phyloP scores from a whole-genome alignment of 2,329 filamentous ascomycete species.

The Parafenestella ontariensis region DNA sequence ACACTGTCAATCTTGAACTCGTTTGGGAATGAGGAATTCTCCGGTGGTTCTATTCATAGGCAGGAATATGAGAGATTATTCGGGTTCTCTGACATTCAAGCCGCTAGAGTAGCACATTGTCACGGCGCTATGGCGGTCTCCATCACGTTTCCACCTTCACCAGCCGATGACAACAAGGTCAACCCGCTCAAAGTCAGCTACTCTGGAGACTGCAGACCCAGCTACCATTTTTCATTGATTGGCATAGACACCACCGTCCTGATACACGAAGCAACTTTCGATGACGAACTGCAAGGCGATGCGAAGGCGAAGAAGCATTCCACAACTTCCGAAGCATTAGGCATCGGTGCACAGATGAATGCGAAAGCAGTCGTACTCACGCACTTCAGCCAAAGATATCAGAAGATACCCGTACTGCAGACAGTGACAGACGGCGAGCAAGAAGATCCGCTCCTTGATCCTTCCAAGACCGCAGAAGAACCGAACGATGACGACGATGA shows the following conservation, averaged over 20 bases:
- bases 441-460: conserved; percentile 26
- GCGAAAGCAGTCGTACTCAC: conserved; percentile 84
- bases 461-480: conserved; percentile 33
- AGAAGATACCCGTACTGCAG: conserved; percentile 69
- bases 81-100: conserved; percentile 71
- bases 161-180: conserved; percentile 16
- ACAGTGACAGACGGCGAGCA: conserved; percentile 39
- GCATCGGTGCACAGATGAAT: conserved; percentile 77
- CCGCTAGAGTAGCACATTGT: conserved; percentile 78
- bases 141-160: conserved; percentile 72
- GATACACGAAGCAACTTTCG: conserved; percentile 95
- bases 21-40: conserved; percentile 8
- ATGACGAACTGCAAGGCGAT: conserved; percentile 80
- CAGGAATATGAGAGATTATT: conserved; percentile 56
- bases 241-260: conserved; percentile 80
- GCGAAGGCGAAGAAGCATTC: conserved; percentile 88
- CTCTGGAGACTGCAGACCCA: conserved; percentile 89
- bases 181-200: conserved; percentile 85
- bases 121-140: conserved; percentile 76
- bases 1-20: conserved; percentile 39
- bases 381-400: conserved; percentile 94
- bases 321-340: conserved; percentile 85
- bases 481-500: conserved; percentile 27
- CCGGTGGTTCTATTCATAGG: conserved; percentile 13
- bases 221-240: conserved; percentile 68